Percentiles rank a stretch among this genome's conserved stretches.
These are phyloP conservation scores for Glutinoglossum americanum DNA, from an alignment of 495 filamentous ascomycete species.

Conservation along the genomic window DNA sequence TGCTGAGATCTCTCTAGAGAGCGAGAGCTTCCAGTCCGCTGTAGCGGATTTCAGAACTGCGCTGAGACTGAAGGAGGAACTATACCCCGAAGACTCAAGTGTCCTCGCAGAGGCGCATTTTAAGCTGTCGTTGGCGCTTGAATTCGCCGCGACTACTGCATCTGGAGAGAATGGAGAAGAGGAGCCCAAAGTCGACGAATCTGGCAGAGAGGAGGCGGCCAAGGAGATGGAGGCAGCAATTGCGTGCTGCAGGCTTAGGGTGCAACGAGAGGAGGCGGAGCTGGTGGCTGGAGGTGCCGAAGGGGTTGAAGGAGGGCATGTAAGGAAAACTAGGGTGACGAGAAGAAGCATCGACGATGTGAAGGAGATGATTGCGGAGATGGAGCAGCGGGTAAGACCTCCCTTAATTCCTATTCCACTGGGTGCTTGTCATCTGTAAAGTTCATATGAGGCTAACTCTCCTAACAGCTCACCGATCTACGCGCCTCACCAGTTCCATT, in stretches of 20 bases:
- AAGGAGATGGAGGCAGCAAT: conserved; percentile 67
- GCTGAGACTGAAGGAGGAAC: conserved; percentile 48
- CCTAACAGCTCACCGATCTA: conserved; percentile 46
- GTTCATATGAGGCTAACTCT: conserved; percentile 6
- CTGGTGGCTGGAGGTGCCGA: conserved; percentile 24
- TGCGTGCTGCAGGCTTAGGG: conserved; percentile 50
- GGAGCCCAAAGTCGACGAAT: conserved; percentile 34
- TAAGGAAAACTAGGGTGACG: conserved; percentile 28
- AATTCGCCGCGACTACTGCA: conserved; percentile 62
- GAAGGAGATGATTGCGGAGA: conserved; percentile 68
- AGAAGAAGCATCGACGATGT: conserved; percentile 55
- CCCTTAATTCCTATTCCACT: not conserved
- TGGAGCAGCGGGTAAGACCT: conserved; percentile 59
- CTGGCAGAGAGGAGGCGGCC: conserved; percentile 52
- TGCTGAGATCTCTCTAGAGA: conserved; percentile 86
- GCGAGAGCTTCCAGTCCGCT: conserved; percentile 67
- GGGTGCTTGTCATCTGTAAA: not conserved
- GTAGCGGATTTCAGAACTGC: conserved; percentile 57
- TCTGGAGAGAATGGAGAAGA: conserved; percentile 19
- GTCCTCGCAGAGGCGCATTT: conserved; percentile 84
- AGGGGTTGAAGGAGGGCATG: not conserved
- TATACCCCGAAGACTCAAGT: conserved; percentile 59
- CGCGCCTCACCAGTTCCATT: conserved; percentile 46
- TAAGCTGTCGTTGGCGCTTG: conserved; percentile 85
- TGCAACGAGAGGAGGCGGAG: conserved; percentile 47